Evolutionary conservation across 805 yeast species (phyloP).

Genomic region (Maudiozyma saulgeensis): DNA sequence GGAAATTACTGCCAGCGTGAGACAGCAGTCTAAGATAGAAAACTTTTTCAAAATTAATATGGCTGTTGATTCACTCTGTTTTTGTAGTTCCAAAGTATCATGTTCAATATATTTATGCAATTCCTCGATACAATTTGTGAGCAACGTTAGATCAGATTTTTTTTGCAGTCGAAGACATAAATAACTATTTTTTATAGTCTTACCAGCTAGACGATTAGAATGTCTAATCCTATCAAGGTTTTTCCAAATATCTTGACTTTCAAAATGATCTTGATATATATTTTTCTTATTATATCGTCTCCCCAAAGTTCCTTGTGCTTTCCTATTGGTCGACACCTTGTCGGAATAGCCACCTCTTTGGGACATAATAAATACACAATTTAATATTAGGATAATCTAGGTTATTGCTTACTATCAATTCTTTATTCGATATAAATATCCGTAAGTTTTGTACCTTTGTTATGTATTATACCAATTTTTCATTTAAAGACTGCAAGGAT

Average conservation of each 20-base stretch:
- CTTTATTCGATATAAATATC: no score
- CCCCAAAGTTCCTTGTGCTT: background rate
- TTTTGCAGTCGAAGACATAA: constrained; percentile 10
- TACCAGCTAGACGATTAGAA: constrained; percentile 5
- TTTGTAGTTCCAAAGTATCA: constrained; percentile 7
- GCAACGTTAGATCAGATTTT: background rate
- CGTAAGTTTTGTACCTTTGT: no score
- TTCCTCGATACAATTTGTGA: constrained; percentile 8
- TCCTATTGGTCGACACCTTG: background rate
- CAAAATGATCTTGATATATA: constrained; percentile 2
- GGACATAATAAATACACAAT: background rate
- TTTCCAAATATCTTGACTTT: constrained; percentile 21
- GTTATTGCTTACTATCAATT: background rate
- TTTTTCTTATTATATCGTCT: constrained; percentile 2
- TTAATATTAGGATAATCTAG: background rate
- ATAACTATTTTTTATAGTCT: constrained; percentile 10
- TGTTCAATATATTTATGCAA: constrained; percentile 13
- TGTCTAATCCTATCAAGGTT: constrained; percentile 16
- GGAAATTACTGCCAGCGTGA: constrained; percentile 12
- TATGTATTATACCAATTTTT: no score
- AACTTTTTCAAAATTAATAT: constrained; percentile 10
- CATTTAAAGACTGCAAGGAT: no score
- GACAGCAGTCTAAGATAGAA: constrained; percentile 16
- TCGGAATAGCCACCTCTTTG: background rate
- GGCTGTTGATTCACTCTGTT: background rate